Evolutionary conservation across 2,329 filamentous ascomycete species (phyloP), one percentile per base, ranked within the genome.

Genomic region (Didymella pomorum): DNA sequence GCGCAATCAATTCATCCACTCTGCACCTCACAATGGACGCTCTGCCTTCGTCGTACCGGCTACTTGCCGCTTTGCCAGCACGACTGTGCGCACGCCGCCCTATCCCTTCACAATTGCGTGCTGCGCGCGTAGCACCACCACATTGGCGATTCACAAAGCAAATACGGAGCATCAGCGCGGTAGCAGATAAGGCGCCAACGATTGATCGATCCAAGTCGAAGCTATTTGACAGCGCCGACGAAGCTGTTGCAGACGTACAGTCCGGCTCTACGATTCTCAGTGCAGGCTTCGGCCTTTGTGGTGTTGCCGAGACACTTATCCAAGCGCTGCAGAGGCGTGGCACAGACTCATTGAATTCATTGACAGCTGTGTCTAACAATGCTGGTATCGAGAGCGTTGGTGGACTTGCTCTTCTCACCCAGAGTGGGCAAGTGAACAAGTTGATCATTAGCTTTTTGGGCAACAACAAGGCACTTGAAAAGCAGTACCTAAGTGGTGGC

Each of bases 331-430:
- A 67, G 37, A 70, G 67, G 51, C 68, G 74, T 3, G 73, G 74
- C 1, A 43, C 67, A 7, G 47, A 74, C 23, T 71, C 71, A 20
- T 56, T 76, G 31, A 71, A 76, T 33, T 71, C 71, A 7, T 79
- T 94, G 23, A 93, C 89, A 0, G 90, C 89, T 14, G 88, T 93
- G 1, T 93, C 90, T 41, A 94, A 94, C 74, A 94, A 94, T 72
- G 90, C 90, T 16, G 91, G 91, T 25, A 82, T 87, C 7, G 87
- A 89, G 55, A 86, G 86, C 35, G 85, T 86, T 2, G 74, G 74
- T 16, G 91, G 91, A 0, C 79, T 94, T 26, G 86, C 89, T 2
- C 83, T 86, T 4, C 82, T 94, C 28, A 88, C 89, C 0, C 83
- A 87, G 56, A 84, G 86, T 0, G 89, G 89, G 1, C 90, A 92